phyloP scores from a whole-genome alignment of 345 rosid species.

The Brassica juncea region DNA sequence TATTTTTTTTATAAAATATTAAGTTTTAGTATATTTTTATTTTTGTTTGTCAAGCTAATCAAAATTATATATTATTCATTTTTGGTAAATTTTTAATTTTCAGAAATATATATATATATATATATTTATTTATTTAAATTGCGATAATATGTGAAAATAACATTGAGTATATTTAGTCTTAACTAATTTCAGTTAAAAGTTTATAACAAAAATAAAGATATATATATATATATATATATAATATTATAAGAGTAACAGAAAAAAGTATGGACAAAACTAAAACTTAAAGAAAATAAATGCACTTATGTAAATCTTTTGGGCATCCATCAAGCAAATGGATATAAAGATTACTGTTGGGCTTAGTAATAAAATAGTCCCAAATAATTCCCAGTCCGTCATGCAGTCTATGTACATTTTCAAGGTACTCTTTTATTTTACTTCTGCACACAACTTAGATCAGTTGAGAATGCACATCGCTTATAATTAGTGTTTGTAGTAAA shows the following conservation, averaged over 20 bases:
- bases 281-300: not conserved
- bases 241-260: not conserved
- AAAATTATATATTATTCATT: not conserved
- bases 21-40: not conserved
- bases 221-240: too few relatives aligned
- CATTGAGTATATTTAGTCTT: not conserved
- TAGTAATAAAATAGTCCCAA: not conserved
- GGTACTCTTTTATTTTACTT: constrained; percentile 43
- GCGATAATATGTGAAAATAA: not conserved
- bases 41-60: not conserved
- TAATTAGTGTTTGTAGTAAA: not conserved
- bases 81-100: not conserved
- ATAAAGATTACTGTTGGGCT: not conserved
- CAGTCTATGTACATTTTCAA: constrained; percentile 98
- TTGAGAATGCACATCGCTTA: not conserved
- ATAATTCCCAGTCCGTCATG: constrained; percentile 32
- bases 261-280: not conserved
- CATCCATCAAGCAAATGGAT: not conserved
- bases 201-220: not conserved
- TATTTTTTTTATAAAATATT: not conserved
- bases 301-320: not conserved
- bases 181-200: not conserved
- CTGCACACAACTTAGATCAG: not conserved
- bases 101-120: not conserved
- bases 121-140: not conserved